Evolutionary conservation across 2,329 filamentous ascomycete genomes (phyloP), one percentile per base, ranked within the genome.

Genomic region (Coleophoma crateriformis): DNA sequence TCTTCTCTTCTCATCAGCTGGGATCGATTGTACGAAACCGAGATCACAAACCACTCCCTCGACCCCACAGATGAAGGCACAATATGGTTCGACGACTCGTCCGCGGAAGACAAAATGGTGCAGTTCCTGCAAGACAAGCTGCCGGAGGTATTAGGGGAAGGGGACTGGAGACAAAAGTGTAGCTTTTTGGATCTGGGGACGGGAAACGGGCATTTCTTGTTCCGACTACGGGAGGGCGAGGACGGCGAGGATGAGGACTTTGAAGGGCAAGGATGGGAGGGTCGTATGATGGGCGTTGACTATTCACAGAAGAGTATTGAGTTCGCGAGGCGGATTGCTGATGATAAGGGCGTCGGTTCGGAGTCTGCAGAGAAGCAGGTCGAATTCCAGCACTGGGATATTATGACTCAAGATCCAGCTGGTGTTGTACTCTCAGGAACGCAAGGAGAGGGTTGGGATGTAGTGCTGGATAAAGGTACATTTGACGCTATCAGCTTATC

Each of bases 381-480:
- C 3, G 64, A 64, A 14, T 85, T 85, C 54, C 64, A 73, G 48
- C 71, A 68, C 40, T 77, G 73, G 68, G 77, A 81, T 65, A 64
- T 81, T 17, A 66, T 81, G 37, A 60, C 58, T 11, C 65, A 72
- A 37, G 67, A 73, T 67, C 60, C 73, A 58, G 15, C 50, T 15
- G 59, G 33, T 2, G 39, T 54, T 6, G 45, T 61, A 1, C 50
- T 62, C 2, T 46, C 46, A 4, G 56, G 50, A 0, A 14, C 45
- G 13, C 54, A 60, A 32, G 33, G 33, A 2, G 20, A 53, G 1
- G 87, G 87, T 1, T 97, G 91, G 72, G 90, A 97, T 68, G 82
- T 96, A 0, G 85, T 96, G 0, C 78, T 96, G n/a, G 94, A 99
- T 70, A 99, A 99, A 71, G 94, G 94, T 41, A 99, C 94, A 1